Evolutionary conservation across 2,329 filamentous ascomycete genomes (phyloP).

Genomic region (Aureobasidium lini): DNA sequence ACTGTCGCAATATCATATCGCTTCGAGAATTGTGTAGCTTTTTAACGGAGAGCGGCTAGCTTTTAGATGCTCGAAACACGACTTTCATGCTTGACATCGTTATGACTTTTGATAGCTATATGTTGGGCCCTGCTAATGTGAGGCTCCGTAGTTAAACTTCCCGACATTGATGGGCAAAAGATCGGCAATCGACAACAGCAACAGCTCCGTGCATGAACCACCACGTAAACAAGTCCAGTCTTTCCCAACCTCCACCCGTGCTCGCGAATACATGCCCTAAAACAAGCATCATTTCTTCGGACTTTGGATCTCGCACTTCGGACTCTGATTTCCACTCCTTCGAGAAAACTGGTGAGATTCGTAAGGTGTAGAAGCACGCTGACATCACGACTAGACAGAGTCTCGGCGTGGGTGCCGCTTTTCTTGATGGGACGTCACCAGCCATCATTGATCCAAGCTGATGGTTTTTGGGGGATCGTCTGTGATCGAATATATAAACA

Average conservation of each 20-base stretch:
- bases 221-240: not conserved
- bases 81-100: too few species aligned
- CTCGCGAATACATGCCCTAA: too few species aligned
- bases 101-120: too few species aligned
- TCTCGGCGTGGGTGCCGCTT: not conserved
- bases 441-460: not conserved
- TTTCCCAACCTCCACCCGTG: not conserved
- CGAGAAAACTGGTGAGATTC: not conserved
- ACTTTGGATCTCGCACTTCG: constrained; percentile 7
- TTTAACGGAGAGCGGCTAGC: too few species aligned
- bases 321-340: not conserved
- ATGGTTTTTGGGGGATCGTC: not conserved
- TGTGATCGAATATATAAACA: not conserved
- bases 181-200: not conserved
- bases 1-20: too few species aligned
- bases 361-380: not conserved
- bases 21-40: too few species aligned
- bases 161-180: not conserved
- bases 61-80: too few species aligned
- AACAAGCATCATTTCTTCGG: not conserved
- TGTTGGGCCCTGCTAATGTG: not conserved
- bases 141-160: not conserved
- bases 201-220: not conserved
- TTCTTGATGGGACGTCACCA: not conserved
- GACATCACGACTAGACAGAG: not conserved